Evolutionary conservation across 2,329 filamentous ascomycete species (phyloP).

Genomic region (Claviceps pusilla): DNA sequence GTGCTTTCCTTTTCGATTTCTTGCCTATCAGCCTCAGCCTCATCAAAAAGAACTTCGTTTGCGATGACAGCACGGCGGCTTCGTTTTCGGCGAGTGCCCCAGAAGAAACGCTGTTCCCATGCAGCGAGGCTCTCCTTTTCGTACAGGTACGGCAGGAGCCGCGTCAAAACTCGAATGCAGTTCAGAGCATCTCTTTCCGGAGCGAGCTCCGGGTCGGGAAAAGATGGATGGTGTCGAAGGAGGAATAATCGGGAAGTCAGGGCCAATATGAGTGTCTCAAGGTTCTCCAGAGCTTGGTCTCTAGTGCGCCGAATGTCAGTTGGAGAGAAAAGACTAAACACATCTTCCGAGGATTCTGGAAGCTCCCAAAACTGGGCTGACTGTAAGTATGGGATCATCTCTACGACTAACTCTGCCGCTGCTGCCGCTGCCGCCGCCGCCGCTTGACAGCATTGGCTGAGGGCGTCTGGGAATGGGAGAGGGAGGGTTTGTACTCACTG

Average conservation of each 20-base stretch:
- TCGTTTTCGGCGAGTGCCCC: constrained; percentile 59
- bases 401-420: not conserved
- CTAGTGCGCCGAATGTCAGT: constrained; percentile 77
- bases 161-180: constrained; percentile 80
- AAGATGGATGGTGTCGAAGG: constrained; percentile 76
- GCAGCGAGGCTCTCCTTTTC: constrained; percentile 66
- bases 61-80: constrained; percentile 51
- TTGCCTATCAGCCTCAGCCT: constrained; percentile 41
- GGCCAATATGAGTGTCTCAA: constrained; percentile 76
- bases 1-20: constrained; percentile 26
- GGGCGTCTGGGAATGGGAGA: not conserved
- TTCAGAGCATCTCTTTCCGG: constrained; percentile 83
- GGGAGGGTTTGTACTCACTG: constrained; percentile 41
- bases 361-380: constrained; percentile 81
- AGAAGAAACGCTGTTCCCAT: constrained; percentile 94
- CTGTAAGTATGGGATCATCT: constrained; percentile 1
- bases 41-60: constrained; percentile 74
- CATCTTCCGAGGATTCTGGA: constrained; percentile 85
- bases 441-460: not conserved
- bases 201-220: constrained; percentile 73
- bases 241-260: constrained; percentile 70
- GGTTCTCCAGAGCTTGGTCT: constrained; percentile 70
- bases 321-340: constrained; percentile 89
- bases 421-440: not conserved
- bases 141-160: constrained; percentile 80